Conservation (phyloP, 345 rosid species). For the Eucalyptus victrix region DNA sequence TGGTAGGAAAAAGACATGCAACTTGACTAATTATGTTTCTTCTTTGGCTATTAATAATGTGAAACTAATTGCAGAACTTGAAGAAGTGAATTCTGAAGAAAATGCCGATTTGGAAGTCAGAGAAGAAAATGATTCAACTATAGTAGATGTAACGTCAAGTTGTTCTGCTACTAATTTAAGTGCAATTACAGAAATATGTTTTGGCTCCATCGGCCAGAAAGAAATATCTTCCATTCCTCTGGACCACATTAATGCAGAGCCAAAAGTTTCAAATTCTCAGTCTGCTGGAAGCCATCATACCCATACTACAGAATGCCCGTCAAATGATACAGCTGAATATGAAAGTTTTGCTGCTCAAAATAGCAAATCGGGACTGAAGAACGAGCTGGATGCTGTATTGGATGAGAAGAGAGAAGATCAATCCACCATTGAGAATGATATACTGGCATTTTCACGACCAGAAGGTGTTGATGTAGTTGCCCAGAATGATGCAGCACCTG, state of each 20-base stretch:
- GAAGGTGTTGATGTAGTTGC: slow-evolving; percentile 3
- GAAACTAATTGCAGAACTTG: background rate
- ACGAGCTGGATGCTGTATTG: background rate
- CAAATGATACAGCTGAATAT: background rate
- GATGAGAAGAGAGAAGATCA: background rate
- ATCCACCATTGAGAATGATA: background rate
- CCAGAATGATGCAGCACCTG: background rate
- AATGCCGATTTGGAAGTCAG: background rate
- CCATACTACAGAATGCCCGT: background rate
- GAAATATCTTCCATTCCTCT: background rate
- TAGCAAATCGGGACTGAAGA: background rate
- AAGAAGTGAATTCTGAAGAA: background rate
- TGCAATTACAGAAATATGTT: background rate
- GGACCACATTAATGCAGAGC: background rate
- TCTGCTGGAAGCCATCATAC: background rate
- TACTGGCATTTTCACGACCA: background rate
- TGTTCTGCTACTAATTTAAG: background rate
- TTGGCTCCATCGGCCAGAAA: background rate
- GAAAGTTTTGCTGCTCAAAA: background rate
- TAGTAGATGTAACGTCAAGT: background rate
- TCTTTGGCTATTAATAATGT: background rate
- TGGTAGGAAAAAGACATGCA: background rate
- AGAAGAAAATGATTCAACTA: slow-evolving; percentile 6
- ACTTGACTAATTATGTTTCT: background rate
- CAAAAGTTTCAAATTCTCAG: background rate